Base-by-base conservation (phyloP, 148 eudicot species). In the Heliosperma pusillum region DNA sequence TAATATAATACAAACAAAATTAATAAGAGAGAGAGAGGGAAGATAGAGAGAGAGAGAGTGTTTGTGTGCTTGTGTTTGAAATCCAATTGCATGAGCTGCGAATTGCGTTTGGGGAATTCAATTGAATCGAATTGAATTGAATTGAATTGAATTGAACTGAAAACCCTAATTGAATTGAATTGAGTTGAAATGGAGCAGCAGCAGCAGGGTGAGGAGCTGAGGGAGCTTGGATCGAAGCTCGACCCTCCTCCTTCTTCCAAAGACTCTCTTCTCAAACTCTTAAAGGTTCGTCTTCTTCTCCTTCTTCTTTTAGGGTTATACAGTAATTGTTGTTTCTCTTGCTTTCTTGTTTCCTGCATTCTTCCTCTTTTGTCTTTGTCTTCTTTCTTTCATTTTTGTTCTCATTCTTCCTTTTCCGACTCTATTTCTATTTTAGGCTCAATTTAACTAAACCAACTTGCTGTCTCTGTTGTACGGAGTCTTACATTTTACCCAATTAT, bases 221-320 rank as follows among this genome's bases (percentile, higher is more conserved):
- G 75, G 83, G 92, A 91, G 80, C 80, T 94, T 44, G 98, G 98
- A 87, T 89, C 98, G 69, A 94, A 87, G 89, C 89, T 94, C 27
- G 89, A 87, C 58, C 64, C 72, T 26, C 88, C 81, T 36, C 97
- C 97, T 16, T 16, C 93, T 53, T 74, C 89, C 75, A 89, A 87
- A 77, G 97, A 94, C 82, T 76, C 91, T 59, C 91, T 94, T 56
- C 81, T 92, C 83, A 88, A 92, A 78, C 92, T 94, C 66, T 69
- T 94, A 7, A 89, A 89, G 97, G 98, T 90, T 4, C 4, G 6
- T 25, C 60, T 7, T 12, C 11, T 71, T 45, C 59, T 52, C 25
- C 47, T 21, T 26, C 36, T 52, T 56, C 29, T 25, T 24, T 19
- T 52, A 15, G 53, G 53, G 53, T 47, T 47, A 33, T 3, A 33